Base-by-base conservation (phyloP, 2,329 filamentous ascomycete species). In the Diaporthe aspalathi region DNA sequence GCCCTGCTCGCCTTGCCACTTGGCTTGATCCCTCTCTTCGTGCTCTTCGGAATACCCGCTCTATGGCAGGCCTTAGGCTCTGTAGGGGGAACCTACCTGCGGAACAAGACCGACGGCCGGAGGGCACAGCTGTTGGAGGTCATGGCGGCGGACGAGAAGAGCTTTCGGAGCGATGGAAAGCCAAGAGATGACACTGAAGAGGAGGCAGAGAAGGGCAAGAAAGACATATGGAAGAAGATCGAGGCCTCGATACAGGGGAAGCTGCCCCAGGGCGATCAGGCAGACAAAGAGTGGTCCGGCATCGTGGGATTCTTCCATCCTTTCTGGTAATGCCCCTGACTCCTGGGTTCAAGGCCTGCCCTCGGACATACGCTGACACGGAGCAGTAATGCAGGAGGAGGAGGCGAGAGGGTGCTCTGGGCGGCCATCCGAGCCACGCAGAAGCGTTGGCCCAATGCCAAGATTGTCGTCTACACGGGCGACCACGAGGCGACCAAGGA, bases 231-330 rank as follows among this genome's bases (percentile, higher is more conserved):
- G 91, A 91, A 93, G 79, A 91, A 90, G 76, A 86, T 94, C 29
- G 88, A 91, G 72, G 82, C 84, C 45, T 82, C 85, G 6, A 77
- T 79, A 4, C 65, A 73, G 2, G 80, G 76, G 9, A 78, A 77
- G 17, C 76, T 84, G 80, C 74, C 81, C 80, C 77, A 79, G 71
- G 78, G 79, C 57, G 79, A 82, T 68, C 82, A 81, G 69, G 81
- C 80, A 14, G 84, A 87, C 71, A 84, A 87, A 75, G 87, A 92
- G 56, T 98, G 93, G 93, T 86, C 91, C 73, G 95, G 95, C 40
- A 90, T 98, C 67, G 90, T 98, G 74, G 96, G 94, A 57, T 98
- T 99, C 87, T 97, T 99, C 80, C 96, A 99, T 81, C 96, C 96
- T 1, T 99, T 98, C 81, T 98, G 96, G 93, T 95, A 85, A 74